These are phyloP conservation scores for Aspergillus pseudoglaucus DNA, from an alignment of 2,329 filamentous ascomycete genomes.

Conservation along the genomic window DNA sequence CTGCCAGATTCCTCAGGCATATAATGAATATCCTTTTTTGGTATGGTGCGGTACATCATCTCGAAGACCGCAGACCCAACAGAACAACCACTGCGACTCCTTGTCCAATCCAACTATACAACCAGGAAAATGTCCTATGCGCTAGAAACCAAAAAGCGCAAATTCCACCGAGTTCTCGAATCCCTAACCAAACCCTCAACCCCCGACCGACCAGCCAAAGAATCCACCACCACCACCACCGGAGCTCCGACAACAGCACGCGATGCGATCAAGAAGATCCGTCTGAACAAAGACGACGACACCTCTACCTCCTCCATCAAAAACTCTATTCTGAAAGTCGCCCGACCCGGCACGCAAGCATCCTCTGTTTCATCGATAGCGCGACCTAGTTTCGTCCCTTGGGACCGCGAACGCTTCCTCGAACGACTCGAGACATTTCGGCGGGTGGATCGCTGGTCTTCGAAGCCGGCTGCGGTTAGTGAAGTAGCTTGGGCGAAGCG, in stretches of 20 bases:
- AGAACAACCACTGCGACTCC: not conserved
- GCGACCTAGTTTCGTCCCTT: slow-evolving; percentile 71
- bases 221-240: slow-evolving; percentile 5
- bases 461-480: slow-evolving; percentile 76
- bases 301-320: slow-evolving; percentile 16
- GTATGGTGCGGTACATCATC: slow-evolving; percentile 3
- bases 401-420: slow-evolving; percentile 76
- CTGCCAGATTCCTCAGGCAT: slow-evolving; percentile 1
- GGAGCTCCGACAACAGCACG: slow-evolving; percentile 15
- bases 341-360: slow-evolving; percentile 22
- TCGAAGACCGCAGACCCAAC: not conserved
- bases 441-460: slow-evolving; percentile 87
- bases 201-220: slow-evolving; percentile 14
- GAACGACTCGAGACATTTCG: slow-evolving; percentile 79
- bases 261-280: slow-evolving; percentile 32
- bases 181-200: slow-evolving; percentile 33
- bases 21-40: slow-evolving; percentile 1
- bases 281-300: slow-evolving; percentile 20
- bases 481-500: slow-evolving; percentile 93
- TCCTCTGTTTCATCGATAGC: slow-evolving; percentile 27
- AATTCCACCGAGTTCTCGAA: slow-evolving; percentile 42
- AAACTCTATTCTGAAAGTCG: slow-evolving; percentile 19
- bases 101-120: not conserved
- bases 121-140: slow-evolving; percentile 35
- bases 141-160: slow-evolving; percentile 42